Base-by-base conservation (phyloP, 164 flowering plant species). In the Stephania yunnanensis region DNA sequence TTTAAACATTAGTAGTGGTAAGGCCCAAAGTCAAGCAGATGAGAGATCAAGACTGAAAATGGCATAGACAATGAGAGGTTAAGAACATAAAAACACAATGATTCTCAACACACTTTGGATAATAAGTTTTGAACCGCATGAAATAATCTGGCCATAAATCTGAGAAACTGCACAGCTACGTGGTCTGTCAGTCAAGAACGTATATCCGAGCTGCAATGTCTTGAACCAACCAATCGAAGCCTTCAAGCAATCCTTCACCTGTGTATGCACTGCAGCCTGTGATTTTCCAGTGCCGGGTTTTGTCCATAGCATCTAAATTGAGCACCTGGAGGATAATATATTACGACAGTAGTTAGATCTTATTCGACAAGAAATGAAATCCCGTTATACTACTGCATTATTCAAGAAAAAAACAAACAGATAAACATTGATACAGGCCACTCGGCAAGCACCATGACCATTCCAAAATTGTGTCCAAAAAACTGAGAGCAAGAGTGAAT, bases 141-240 rank as follows among this genome's bases (percentile, higher is more conserved):
- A 61, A 61, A 61, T 0, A 61, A n/a, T 7, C 20, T 61, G 2
- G 66, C 13, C 19, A 58, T 19, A 58, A 58, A 50, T 11, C 11
- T 58, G n/a, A 58, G 9, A 71, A 71, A 48, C 19, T 58, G 29
- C 17, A n/a, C 12, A 72, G 25, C 42, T 72, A 69, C 63, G 9
- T 25, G 20, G 74, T 22, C 52, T 64, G n/a, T 81, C 81, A 95
- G 71, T 93, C 96, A 17, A 95, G 97, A 78, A 93, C 83, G 79
- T 96, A 96, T 30, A 94, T 94, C 71, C 99, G 85, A 20, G 97
- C 92, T 68, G 98, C 99, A 74, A 96, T 82, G 82, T 96, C 99
- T 79, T 90, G 95, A 74, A 96, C 98, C 84, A 96, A 80, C 99
- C 99, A 96, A 87, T 96, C 93, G 75, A 95, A 94, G 73, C 92